Evolutionary conservation across 176 grass and related monocot genomes (phyloP).

Genomic region (Aechmea fasciata): DNA sequence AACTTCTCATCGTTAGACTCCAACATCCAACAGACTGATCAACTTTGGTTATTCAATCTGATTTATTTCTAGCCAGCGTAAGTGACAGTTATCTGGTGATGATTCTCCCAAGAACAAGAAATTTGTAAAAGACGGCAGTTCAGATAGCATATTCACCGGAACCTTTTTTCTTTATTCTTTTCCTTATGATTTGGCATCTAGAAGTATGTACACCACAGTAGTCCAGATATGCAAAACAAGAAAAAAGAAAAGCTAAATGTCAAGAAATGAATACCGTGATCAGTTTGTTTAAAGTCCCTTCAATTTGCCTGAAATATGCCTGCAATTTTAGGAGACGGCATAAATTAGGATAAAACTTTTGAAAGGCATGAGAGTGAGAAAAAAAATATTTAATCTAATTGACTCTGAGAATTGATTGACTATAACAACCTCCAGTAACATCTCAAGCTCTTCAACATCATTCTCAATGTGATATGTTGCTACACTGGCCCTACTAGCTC

Average conservation of each 20-base stretch:
- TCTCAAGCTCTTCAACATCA: constrained; percentile 23
- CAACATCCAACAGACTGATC: no score
- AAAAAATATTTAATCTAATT: background rate
- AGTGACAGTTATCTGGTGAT: no score
- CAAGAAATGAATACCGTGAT: constrained; percentile 13
- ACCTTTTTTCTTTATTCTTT: no score
- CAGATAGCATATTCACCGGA: no score
- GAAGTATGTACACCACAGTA: no score
- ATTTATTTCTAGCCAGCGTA: no score
- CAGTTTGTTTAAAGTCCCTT: constrained; percentile 16
- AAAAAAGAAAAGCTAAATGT: background rate
- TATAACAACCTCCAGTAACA: constrained; percentile 20
- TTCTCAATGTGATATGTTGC: constrained; percentile 17
- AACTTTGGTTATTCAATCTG: no score
- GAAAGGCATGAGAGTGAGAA: background rate
- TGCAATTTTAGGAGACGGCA: background rate
- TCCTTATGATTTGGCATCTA: no score
- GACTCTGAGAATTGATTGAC: background rate
- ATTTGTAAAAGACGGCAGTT: no score
- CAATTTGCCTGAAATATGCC: constrained; percentile 21
- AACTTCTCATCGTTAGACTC: no score
- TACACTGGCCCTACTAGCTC: constrained; percentile 6
- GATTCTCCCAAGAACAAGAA: no score
- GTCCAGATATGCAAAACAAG: no score
- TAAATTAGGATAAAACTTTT: background rate